Evolutionary conservation across 2,329 filamentous ascomycete species (phyloP), one percentile per base, ranked within the genome.

Genomic region (Diaporthe ilicicola): DNA sequence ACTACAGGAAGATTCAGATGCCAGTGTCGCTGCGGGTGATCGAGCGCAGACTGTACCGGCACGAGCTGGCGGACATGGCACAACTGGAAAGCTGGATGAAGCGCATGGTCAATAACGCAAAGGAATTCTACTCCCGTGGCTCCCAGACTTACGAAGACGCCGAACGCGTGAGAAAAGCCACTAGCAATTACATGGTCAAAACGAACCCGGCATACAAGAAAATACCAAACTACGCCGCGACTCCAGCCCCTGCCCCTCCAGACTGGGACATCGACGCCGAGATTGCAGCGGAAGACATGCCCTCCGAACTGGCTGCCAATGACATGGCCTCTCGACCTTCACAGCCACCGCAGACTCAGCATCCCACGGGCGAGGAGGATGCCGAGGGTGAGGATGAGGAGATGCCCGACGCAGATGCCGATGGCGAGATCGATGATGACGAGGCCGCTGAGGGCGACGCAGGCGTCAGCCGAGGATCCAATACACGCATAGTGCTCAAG

Each of bases 101-200:
- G 84, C 91, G 94, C 74, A 93, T 97, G 87, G 92, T 97, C 69
- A 88, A 90, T 74, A 97, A 97, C 78, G 93, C 93, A 44, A 97
- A 97, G 80, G 91, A 94, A 67, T 96, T 90, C 82, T 95, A 95
- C 77, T 87, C 91, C 72, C 92, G 92, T 75, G 88, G 87, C 53
- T 94, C 93, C 0, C 83, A 90, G 70, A 86, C 92, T 46, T 95
- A 92, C 78, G 92, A 94, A 53, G 94, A 97, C 82, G 94, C 94
- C 10, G 94, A 97, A 81, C 90, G 94, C 61, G 89, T 97, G 55
- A 89, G 94, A 56, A 97, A 97, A 82, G 91, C 94, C 3, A 87
- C 95, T 50, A 95, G 93, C 79, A 95, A 95, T 77, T 94, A 91
- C 80, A 97, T 97, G 94, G 92, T 91, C 69, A 93, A 93, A 79